These are phyloP conservation scores for Daldinia childiae DNA, from an alignment of 495 filamentous ascomycete species.

Conservation along the genomic window DNA sequence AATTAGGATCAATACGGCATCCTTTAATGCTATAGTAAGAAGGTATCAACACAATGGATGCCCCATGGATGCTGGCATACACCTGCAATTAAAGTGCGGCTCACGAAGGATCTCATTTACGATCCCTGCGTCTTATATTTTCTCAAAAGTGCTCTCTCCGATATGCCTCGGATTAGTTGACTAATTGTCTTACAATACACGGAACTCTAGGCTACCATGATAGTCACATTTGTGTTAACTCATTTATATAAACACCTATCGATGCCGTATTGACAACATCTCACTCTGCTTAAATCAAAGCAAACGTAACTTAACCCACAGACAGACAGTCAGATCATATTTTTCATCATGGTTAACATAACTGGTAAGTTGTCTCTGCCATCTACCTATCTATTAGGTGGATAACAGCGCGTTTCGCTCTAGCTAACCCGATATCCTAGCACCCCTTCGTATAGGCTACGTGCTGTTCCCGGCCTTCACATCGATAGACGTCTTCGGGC, in stretches of 20 bases:
- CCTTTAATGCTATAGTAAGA: not conserved
- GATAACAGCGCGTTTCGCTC: not conserved
- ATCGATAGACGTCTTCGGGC: slow-evolving; percentile 63
- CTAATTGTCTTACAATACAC: not conserved
- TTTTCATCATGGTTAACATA: slow-evolving; percentile 32
- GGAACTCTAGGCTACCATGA: not conserved
- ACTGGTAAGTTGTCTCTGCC: slow-evolving; percentile 14
- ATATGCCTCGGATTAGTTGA: not conserved
- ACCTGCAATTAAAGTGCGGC: slow-evolving; percentile 6
- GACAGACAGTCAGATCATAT: not conserved
- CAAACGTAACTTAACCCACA: not conserved
- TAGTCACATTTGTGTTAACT: not conserved
- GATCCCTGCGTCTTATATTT: slow-evolving; percentile 10
- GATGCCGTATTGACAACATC: not conserved
- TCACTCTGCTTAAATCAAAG: not conserved
- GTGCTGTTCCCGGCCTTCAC: slow-evolving; percentile 58
- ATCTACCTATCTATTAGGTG: not conserved
- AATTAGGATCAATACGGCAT: not conserved
- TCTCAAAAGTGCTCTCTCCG: slow-evolving; percentile 21
- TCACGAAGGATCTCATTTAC: not conserved
- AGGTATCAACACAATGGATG: not conserved
- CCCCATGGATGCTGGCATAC: not conserved
- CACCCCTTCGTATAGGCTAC: slow-evolving; percentile 47
- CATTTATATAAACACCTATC: not conserved
- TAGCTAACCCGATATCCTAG: slow-evolving; percentile 13